phyloP scores from a whole-genome alignment of 2,329 filamentous ascomycete genomes.

The Graphilbum sp. region DNA sequence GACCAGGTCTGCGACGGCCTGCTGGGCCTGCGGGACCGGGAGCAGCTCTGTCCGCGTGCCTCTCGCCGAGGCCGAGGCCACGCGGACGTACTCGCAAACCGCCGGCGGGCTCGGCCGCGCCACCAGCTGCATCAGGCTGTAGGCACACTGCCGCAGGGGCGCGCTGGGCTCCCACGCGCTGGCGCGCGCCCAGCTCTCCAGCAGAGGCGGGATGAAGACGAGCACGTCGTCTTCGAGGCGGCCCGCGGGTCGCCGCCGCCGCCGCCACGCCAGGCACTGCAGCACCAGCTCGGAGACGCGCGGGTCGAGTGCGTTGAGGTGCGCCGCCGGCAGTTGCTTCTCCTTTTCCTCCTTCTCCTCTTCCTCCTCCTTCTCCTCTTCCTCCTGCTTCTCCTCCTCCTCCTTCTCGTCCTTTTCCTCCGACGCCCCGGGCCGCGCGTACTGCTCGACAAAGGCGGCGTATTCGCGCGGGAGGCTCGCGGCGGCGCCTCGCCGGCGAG shows the following conservation, averaged over 20 bases:
- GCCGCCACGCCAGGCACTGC: conserved; percentile 10
- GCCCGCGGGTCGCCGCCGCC: too few relatives aligned
- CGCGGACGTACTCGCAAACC: conserved; percentile 22
- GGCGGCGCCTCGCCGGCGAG: conserved; percentile 9
- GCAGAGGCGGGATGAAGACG: conserved; percentile 23
- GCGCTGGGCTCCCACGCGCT: conserved; percentile 24
- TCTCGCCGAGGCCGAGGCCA: conserved; percentile 14
- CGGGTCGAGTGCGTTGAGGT: conserved; percentile 13
- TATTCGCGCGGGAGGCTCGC: conserved; percentile 10
- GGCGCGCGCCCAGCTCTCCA: conserved; percentile 20
- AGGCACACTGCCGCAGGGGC: conserved; percentile 19
- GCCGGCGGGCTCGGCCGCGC: background rate
- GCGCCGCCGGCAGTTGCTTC: too few relatives aligned
- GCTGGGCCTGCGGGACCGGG: conserved; percentile 7
- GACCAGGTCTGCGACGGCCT: conserved; percentile 12
- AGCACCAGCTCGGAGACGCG: conserved; percentile 13
- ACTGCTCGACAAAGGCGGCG: conserved; percentile 13
- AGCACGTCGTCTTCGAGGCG: conserved; percentile 17
- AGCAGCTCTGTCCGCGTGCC: conserved; percentile 18
- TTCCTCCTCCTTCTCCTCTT: too few relatives aligned
- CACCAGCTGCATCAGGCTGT: conserved; percentile 15
- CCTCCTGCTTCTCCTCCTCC: too few relatives aligned
- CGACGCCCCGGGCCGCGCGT: conserved; percentile 1
- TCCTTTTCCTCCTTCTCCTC: too few relatives aligned
- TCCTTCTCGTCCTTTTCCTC: too few relatives aligned